Evolutionary conservation across 2,329 filamentous ascomycete species (phyloP).

Genomic region (Cladosporium sp.): DNA sequence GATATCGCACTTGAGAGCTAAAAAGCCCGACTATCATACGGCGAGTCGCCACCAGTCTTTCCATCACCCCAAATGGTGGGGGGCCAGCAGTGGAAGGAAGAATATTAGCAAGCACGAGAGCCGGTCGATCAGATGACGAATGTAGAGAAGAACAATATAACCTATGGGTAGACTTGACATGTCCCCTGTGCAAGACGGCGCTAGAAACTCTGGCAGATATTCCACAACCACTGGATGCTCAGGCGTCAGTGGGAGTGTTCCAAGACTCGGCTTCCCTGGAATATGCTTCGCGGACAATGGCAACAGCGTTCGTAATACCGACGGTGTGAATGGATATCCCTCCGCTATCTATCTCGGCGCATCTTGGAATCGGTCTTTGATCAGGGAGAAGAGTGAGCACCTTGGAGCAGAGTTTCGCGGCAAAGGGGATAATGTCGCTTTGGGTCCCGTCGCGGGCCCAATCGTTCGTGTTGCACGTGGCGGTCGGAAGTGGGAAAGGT

Average conservation of each 20-base stretch:
- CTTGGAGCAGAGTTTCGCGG: conserved; percentile 40
- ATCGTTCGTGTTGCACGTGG: conserved; percentile 36
- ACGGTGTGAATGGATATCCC: conserved; percentile 41
- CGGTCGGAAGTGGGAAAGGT: conserved; percentile 38
- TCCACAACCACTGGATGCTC: conserved; percentile 57
- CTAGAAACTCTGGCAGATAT: neutral
- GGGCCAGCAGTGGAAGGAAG: conserved; percentile 49
- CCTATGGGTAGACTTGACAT: conserved; percentile 36
- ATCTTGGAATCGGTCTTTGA: conserved; percentile 53
- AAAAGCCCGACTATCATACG: conserved; percentile 35
- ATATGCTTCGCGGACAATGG: conserved; percentile 46
- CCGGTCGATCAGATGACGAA: conserved; percentile 39
- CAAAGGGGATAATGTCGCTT: conserved; percentile 37
- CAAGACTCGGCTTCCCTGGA: conserved; percentile 43
- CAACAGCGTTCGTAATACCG: conserved; percentile 38
- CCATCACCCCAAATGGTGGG: conserved; percentile 34
- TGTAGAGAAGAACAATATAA: conserved; percentile 40
- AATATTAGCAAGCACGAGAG: conserved; percentile 35
- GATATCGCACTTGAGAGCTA: conserved; percentile 24
- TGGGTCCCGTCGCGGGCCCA: conserved; percentile 51
- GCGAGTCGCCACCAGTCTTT: conserved; percentile 32
- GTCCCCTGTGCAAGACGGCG: conserved; percentile 11
- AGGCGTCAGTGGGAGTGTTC: conserved; percentile 66
- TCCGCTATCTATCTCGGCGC: conserved; percentile 42
- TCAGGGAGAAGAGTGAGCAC: conserved; percentile 37